Conservation (phyloP, 2,329 filamentous ascomycete genomes). For the Samsoniella hepiali region DNA sequence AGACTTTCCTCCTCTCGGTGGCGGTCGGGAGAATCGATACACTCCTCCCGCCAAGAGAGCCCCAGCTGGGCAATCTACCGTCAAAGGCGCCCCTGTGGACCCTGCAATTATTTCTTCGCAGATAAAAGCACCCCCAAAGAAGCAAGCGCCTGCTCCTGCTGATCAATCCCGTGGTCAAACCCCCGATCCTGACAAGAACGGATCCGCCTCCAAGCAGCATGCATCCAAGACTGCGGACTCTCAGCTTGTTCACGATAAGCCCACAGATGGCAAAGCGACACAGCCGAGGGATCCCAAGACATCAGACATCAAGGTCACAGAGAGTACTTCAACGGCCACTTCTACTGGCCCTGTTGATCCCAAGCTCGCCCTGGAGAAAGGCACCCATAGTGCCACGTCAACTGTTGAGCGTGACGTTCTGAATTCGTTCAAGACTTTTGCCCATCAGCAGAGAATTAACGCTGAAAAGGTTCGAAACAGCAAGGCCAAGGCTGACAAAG, state of each 20-base stretch:
- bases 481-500: constrained; percentile 73
- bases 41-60: constrained; percentile 85
- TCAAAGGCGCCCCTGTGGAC: constrained; percentile 75
- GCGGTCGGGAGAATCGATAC: constrained; percentile 65
- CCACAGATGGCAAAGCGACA: constrained; percentile 19
- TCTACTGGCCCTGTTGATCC: constrained; percentile 24
- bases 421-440: constrained; percentile 63
- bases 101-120: constrained; percentile 90
- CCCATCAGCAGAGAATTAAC: constrained; percentile 52
- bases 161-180: constrained; percentile 28
- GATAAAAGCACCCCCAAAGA: constrained; percentile 50
- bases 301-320: constrained; percentile 32
- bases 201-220: constrained; percentile 28
- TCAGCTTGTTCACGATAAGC: constrained; percentile 30
- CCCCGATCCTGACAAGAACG: constrained; percentile 32
- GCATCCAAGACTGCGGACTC: constrained; percentile 23
- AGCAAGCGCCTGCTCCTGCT: constrained; percentile 26
- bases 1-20: constrained; percentile 64
- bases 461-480: constrained; percentile 54
- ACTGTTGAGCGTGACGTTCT: constrained; percentile 62
- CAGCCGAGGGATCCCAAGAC: constrained; percentile 17
- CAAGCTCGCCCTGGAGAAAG: constrained; percentile 31
- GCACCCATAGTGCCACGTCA: constrained; percentile 51
- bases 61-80: constrained; percentile 68
- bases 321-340: constrained; percentile 33